These are phyloP conservation scores for Cerioporus squamosus DNA, from an alignment of 1,284 basidiomycete species.

Conservation along the genomic window DNA sequence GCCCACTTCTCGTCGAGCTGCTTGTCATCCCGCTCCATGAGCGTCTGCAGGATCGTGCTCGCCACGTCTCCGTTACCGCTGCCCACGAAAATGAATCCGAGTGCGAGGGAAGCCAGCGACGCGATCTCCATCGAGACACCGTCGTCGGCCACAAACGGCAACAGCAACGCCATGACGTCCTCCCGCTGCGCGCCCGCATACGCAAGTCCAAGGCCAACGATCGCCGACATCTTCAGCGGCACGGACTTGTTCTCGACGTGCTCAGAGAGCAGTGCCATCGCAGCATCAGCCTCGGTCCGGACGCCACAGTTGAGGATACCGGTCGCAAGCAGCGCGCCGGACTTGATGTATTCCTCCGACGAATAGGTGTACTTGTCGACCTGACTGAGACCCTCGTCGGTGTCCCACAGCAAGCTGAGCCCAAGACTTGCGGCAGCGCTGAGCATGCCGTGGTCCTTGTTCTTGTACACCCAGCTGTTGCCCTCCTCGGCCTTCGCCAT, in stretches of 20 bases:
- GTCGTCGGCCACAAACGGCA: conserved; percentile 87
- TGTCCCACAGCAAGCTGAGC: conserved; percentile 95
- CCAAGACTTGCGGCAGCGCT: conserved; percentile 95
- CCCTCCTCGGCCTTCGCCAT: conserved; percentile 97
- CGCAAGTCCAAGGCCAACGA: conserved; percentile 91
- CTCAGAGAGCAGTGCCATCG: conserved; percentile 89
- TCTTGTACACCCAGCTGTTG: conserved; percentile 99
- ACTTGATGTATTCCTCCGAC: conserved; percentile 96
- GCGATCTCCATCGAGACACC: conserved; percentile 88
- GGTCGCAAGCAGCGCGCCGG: conserved; percentile 94
- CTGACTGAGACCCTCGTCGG: conserved; percentile 91
- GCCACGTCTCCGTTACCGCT: conserved; percentile 95
- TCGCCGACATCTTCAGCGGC: conserved; percentile 85
- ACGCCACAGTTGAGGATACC: conserved; percentile 93
- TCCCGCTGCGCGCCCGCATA: conserved; percentile 93
- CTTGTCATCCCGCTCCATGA: conserved; percentile 88
- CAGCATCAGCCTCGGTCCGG: conserved; percentile 93
- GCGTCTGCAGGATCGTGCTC: conserved; percentile 86
- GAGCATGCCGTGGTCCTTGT: conserved; percentile 98
- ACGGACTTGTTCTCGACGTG: conserved; percentile 90
- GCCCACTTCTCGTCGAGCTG: conserved; percentile 92
- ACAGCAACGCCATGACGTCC: conserved; percentile 78
- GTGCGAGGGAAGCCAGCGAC: conserved; percentile 83
- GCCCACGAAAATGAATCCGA: conserved; percentile 96
- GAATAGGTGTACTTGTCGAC: conserved; percentile 99